These are phyloP conservation scores for Cutaneotrichosporon cutaneum DNA, from an alignment of 1,284 basidiomycete species.

Conservation along the genomic window DNA sequence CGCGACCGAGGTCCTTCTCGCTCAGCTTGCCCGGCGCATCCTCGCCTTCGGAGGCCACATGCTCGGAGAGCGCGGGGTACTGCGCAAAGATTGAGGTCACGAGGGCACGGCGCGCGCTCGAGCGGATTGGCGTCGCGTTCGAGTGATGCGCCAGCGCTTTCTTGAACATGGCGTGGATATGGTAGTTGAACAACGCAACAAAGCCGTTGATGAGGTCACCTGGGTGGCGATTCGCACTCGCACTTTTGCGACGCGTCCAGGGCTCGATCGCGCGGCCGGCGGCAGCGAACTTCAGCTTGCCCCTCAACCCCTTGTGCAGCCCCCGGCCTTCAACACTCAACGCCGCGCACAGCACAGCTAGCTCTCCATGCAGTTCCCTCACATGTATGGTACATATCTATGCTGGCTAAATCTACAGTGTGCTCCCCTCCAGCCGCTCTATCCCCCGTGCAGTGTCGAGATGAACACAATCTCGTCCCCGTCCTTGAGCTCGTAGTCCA, in stretches of 20 bases:
- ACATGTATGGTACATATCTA: neutral
- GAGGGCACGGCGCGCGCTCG: constrained; percentile 48
- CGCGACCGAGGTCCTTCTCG: constrained; percentile 43
- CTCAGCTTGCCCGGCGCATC: constrained; percentile 15
- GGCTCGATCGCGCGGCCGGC: neutral
- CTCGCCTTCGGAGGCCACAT: constrained; percentile 11
- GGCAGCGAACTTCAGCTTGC: neutral
- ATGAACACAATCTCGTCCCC: constrained; percentile 94
- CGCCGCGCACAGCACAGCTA: no score
- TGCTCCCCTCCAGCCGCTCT: constrained; percentile 10
- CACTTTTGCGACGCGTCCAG: neutral
- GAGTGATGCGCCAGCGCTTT: constrained; percentile 50
- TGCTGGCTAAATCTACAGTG: neutral
- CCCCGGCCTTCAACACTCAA: neutral
- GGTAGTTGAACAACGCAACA: neutral
- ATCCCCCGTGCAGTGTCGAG: constrained; percentile 91
- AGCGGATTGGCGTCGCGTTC: constrained; percentile 50
- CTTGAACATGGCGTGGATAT: constrained; percentile 47
- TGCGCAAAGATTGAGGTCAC: constrained; percentile 37
- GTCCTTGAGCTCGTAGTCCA: constrained; percentile 74
- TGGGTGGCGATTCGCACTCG: constrained; percentile 4
- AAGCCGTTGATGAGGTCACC: neutral
- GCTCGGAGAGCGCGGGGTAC: constrained; percentile 32
- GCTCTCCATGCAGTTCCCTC: no score
- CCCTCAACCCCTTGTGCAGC: neutral